These are phyloP conservation scores for Diatrype stigma DNA, from an alignment of 2,329 filamentous ascomycete genomes.

Conservation along the genomic window DNA sequence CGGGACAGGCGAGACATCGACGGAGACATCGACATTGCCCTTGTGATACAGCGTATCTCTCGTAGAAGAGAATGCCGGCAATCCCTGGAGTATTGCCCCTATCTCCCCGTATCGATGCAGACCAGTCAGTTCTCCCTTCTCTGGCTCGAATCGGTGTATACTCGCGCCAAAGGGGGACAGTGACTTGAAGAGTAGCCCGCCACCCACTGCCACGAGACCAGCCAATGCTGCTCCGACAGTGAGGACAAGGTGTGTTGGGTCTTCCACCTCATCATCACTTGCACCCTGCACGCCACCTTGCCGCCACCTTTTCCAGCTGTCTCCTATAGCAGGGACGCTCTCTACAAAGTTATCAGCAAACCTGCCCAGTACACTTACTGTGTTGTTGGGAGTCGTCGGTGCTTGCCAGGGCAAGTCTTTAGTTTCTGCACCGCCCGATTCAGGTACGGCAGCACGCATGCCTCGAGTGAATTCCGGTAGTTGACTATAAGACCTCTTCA, in stretches of 20 bases:
- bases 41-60: conserved; percentile 10
- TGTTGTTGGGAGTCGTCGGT: conserved; percentile 9
- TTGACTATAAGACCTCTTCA: conserved; percentile 21
- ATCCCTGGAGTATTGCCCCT: conserved; percentile 37
- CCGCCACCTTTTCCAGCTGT: conserved; percentile 31
- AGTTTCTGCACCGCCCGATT: conserved; percentile 1
- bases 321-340: conserved; percentile 26
- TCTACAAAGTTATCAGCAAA: conserved; percentile 30
- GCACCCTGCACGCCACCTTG: conserved; percentile 27
- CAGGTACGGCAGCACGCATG: conserved; percentile 7
- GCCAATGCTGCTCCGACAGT: conserved; percentile 34
- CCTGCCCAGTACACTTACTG: conserved; percentile 15
- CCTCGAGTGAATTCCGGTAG: conserved; percentile 19
- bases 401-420: conserved; percentile 18
- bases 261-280: conserved; percentile 23
- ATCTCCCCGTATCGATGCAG: conserved; percentile 44
- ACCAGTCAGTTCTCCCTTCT: conserved; percentile 17
- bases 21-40: conserved; percentile 4
- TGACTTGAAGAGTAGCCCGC: conserved; percentile 35
- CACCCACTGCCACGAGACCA: conserved; percentile 33
- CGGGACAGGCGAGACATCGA: too few relatives aligned
- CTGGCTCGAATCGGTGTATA: conserved; percentile 38
- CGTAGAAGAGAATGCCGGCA: conserved; percentile 13
- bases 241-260: conserved; percentile 26
- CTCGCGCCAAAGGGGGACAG: conserved; percentile 43